Evolutionary conservation across 1,284 basidiomycete species (phyloP), one percentile per base, ranked within the genome.

Genomic region (Moesziomyces antarcticus): DNA sequence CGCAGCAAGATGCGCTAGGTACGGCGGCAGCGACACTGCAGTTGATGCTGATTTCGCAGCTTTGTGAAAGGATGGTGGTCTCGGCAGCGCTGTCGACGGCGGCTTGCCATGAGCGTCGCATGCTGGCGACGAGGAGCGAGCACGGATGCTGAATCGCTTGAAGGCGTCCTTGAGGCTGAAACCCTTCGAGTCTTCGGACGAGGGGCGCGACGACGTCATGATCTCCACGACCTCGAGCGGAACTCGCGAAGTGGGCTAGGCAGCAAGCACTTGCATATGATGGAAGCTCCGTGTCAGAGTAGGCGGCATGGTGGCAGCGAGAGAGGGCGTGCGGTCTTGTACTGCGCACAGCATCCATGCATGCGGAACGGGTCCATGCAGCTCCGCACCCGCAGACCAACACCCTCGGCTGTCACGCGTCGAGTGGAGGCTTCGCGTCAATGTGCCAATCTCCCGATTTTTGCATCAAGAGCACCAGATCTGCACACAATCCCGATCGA

Each of bases 1-100:
- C 20, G 53, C 51, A 3, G 46, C 64, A 7, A 67, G 40, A 40
- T 67, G 57, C 1, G 57, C 52, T 11, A 67, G 35, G 48, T 60
- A 60, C 1, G 64, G 56, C n/a, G 65, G 58, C 8, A 68, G 37
- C 10, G 65, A 61, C 14, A 22, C 42, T 33, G 47, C 35, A 3
- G 27, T 11, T 44, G 56, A 4, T 30, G 43, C 22, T 2, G 22
- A 16, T 51, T 56, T 5, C 46, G 20, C 6, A 46, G 56, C 35
- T 55, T 58, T 16, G 16, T 40, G 37, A 6, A 6, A 18, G 16
- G 37, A 40, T 40, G 37, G 16, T 18, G 37, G 18, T 18, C 37
- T 40, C 37, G 37, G 37, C 37, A 18, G 37, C 37, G 18, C 6
- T 16, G 18, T 14, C 6, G 37, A 18, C 8, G 18, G 16, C 6